Conservation (phyloP, 2,329 filamentous ascomycete genomes). For the Fusarium nurragi region DNA sequence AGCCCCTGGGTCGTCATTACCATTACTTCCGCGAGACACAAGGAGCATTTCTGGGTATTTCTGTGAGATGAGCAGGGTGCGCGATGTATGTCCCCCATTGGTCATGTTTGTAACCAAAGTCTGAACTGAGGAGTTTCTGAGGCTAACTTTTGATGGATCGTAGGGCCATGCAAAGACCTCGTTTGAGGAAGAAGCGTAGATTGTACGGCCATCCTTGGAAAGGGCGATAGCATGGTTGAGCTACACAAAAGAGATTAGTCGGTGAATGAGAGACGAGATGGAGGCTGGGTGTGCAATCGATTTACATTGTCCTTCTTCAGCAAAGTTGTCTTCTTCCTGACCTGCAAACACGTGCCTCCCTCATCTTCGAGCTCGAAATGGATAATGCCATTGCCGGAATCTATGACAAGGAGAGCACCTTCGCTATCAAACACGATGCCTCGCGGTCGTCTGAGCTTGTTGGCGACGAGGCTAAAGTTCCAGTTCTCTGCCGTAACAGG, state of each 20-base stretch:
- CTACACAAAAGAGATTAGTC: constrained; percentile 45
- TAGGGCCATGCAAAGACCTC: constrained; percentile 74
- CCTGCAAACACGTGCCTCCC: constrained; percentile 54
- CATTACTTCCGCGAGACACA: constrained; percentile 71
- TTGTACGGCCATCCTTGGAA: constrained; percentile 60
- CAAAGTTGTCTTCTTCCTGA: constrained; percentile 49
- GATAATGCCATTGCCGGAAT: constrained; percentile 54
- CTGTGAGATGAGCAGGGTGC: constrained; percentile 71
- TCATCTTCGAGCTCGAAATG: constrained; percentile 54
- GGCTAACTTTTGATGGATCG: constrained; percentile 60
- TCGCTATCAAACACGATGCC: constrained; percentile 57
- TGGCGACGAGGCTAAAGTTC: constrained; percentile 56
- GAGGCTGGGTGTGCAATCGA: neutral
- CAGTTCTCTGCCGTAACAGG: constrained; percentile 56
- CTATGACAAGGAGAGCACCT: constrained; percentile 58
- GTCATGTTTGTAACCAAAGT: constrained; percentile 71
- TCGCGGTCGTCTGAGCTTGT: constrained; percentile 54
- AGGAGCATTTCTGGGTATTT: constrained; percentile 66
- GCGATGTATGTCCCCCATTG: constrained; percentile 69
- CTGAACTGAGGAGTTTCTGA: constrained; percentile 51
- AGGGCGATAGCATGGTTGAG: constrained; percentile 67
- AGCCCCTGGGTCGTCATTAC: constrained; percentile 69
- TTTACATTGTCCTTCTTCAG: constrained; percentile 51
- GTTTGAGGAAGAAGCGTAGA: constrained; percentile 67
- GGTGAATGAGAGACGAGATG: neutral